Percentiles rank a stretch among this genome's conserved stretches.
These are phyloP conservation scores for Ceratocystis cacaofunesta DNA, from an alignment of 2,329 filamentous ascomycete species.

Conservation along the genomic window DNA sequence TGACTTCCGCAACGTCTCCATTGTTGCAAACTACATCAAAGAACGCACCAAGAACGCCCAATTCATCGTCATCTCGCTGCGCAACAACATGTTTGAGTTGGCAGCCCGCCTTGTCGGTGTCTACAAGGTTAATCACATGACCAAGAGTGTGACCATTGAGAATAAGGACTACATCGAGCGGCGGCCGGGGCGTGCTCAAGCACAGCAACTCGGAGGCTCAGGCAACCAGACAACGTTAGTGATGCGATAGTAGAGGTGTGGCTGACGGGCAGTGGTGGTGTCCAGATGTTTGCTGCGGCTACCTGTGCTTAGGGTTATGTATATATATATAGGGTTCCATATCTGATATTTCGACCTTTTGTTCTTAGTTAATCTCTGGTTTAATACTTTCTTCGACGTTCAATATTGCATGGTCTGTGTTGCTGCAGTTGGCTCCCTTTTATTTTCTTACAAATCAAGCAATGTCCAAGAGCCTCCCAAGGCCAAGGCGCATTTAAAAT, in stretches of 20 bases:
- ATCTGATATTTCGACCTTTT: too few relatives aligned
- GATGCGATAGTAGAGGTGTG: slow-evolving; percentile 7
- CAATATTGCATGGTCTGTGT: too few relatives aligned
- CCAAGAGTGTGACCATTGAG: slow-evolving; percentile 80
- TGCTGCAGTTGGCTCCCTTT: too few relatives aligned
- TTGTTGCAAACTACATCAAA: slow-evolving; percentile 98
- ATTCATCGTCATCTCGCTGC: slow-evolving; percentile 92
- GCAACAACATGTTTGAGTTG: slow-evolving; percentile 99
- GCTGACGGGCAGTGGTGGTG: neutral
- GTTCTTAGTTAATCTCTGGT: too few relatives aligned
- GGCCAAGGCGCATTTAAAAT: too few relatives aligned
- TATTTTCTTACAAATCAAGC: too few relatives aligned
- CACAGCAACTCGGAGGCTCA: slow-evolving; percentile 12
- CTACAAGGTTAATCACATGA: slow-evolving; percentile 99
- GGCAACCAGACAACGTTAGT: slow-evolving; percentile 12
- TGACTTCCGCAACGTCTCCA: slow-evolving; percentile 96
- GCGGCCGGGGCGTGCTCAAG: slow-evolving; percentile 25
- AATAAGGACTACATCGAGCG: slow-evolving; percentile 59
- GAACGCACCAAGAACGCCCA: slow-evolving; percentile 98
- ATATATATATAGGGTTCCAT: neutral
- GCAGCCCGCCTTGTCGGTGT: slow-evolving; percentile 90
- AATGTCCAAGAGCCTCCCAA: too few relatives aligned
- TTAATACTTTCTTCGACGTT: too few relatives aligned
- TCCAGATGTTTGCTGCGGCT: neutral
- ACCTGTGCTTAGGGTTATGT: neutral